Base-by-base conservation (phyloP, 2,329 filamentous ascomycete genomes). In the Penicillium sp. region DNA sequence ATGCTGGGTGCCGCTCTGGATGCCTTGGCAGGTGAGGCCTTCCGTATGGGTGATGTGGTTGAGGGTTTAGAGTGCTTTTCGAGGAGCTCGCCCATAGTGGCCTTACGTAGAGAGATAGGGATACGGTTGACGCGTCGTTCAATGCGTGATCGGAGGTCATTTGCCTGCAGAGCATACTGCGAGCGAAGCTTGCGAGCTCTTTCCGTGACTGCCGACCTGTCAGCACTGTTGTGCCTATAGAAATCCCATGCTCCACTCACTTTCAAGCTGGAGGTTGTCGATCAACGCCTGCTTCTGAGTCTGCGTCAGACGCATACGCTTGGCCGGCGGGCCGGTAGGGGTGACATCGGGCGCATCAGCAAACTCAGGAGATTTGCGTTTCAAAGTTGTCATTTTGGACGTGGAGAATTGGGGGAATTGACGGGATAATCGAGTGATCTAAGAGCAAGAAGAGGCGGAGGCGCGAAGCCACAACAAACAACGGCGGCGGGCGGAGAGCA, bases 101-200 rank as follows among this genome's bases (percentile, higher is more conserved):
- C 80, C 65, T 87, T 89, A 53, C 92, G 86, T 57, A 96, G 75
- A 14, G 86, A 81, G 62, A 84, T 82, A 7, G 94, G 94, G 46
- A 97, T 94, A 48, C 94, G 86, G 69, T 96, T 96, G 70, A 97
- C 82, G 73, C 94, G 89, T 75, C 95, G 88, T 72, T 96, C 92
- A 46, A 99, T 87, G 55, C 92, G 87, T 54, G 90, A 86, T 55
- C 88, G 84, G 35, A 97, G 81, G 56, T 89, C 89, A 70, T 92
- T 88, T 20, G 91, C 89, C 72, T 96, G 92, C 9, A 95, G 81
- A 53, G 88, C 87, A 75, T 95, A 96, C 69, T 95, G 91, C 6
- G 92, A 88, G 63, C 92, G 85, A 55, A 97, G 79, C 71, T 92
- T 91, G 62, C 92, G 84, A 55, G 90, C 89, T 69, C 92, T 85